Base-by-base conservation (phyloP, 495 filamentous ascomycete species). In the Penicillium coffeae region DNA sequence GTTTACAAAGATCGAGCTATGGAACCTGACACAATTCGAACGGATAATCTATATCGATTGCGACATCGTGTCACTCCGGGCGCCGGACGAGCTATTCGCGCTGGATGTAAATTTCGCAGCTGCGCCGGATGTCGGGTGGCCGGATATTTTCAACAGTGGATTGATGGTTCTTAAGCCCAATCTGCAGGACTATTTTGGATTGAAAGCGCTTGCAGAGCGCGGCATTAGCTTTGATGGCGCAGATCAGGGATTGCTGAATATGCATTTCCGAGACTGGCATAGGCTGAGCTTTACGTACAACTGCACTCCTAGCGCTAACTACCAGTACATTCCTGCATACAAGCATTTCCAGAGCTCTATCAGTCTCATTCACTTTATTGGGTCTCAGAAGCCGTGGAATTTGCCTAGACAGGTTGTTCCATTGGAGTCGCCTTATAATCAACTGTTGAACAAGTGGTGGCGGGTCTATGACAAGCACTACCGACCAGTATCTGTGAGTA, bases 181-280 rank as follows among this genome's bases (percentile, higher is more conserved):
- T 65, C 70, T 89, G 77, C 85, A 85, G 44, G 90, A 94, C 49
- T 96, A 93, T 66, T 85, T 86, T 60, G 86, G 89, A 19, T 75
- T 99, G 58, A 75, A 81, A 50, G 86, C 87, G 41, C 78, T 96
- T 65, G 91, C 94, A 21, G 78, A 89, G 51, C 72, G 84, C 27
- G 90, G 90, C 41, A 87, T 89, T 63, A 95, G 90, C 56, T 99
- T 99, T 58, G 93, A 99, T 69, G 94, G 93, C 19, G 93, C 94
- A 27, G 93, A 99, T 59, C 93, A 99, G 66, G 93, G 93, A 14
- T 76, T 99, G 36, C 70, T 99, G 59, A 99, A 99, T 64, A 88
- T 92, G 76, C 85, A 96, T 67, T 99, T 95, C 71, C 78, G 76
- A 51, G 79, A 86, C 56, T 96, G 83, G 80, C 84, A 96, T 68